Evolutionary conservation across 2,329 filamentous ascomycete species (phyloP).

Genomic region (Pestalotiopsis sp.): DNA sequence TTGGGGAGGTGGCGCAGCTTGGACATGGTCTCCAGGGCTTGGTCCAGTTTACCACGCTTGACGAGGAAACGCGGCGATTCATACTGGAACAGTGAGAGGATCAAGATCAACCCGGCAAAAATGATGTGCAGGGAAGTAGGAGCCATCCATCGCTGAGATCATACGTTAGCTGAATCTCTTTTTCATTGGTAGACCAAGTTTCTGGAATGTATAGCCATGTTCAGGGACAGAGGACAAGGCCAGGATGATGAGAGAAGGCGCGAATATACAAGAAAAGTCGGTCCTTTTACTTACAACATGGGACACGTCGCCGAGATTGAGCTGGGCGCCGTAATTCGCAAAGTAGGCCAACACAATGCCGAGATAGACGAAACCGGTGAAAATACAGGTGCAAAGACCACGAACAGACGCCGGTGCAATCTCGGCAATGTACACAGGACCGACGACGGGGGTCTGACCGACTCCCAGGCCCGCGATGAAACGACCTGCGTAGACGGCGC

Average conservation of each 20-base stretch:
- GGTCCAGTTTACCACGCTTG: conserved; percentile 62
- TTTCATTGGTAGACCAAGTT: no score
- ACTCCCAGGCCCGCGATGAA: conserved; percentile 61
- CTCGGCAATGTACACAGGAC: conserved; percentile 70
- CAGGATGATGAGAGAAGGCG: no score
- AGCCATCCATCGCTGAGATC: conserved; percentile 51
- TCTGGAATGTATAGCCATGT: no score
- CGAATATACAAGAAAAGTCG: no score
- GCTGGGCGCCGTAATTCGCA: conserved; percentile 63
- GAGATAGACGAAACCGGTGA: conserved; percentile 73
- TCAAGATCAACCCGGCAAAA: conserved; percentile 72
- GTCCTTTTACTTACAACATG: conserved; percentile 28
- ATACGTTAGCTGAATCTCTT: no score
- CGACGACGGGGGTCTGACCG: conserved; percentile 44
- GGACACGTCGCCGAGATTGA: conserved; percentile 50
- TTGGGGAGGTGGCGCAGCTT: conserved; percentile 60
- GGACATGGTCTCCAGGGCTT: conserved; percentile 59
- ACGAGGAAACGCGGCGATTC: conserved; percentile 75
- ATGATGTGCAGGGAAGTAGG: conserved; percentile 79
- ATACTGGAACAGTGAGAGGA: conserved; percentile 68
- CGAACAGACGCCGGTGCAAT: conserved; percentile 70
- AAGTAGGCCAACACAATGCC: conserved; percentile 83
- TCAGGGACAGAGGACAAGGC: no score
- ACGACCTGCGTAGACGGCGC: conserved; percentile 64
- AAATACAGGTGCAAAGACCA: conserved; percentile 74